Base-by-base conservation (phyloP, 208 protist genomes). In the Leishmania amazonensis region DNA sequence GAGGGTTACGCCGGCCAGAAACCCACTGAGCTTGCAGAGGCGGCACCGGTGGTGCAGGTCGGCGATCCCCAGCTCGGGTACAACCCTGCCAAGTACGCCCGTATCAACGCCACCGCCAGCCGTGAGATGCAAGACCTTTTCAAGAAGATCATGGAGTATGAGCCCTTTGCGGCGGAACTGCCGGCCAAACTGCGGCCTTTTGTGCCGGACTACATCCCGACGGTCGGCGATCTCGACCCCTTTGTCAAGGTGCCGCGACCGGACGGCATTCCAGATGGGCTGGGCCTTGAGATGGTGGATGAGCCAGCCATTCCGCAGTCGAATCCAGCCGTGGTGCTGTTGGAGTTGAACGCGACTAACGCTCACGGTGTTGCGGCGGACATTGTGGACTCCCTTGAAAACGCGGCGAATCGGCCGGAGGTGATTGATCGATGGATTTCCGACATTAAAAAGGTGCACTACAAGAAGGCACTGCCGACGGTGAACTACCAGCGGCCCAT, bases 181-280 rank as follows among this genome's bases (percentile, higher is more conserved):
- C 97, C 98, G 21, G 97, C 98, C 17, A 96, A 97, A 87, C 89
- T 99, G 77, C 93, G 96, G 38, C 98, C 99, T 13, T 99, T 99
- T 89, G 98, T 99, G 78, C 98, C 98, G 7, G 98, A 99, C 73
- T 99, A 99, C 90, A 98, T 99, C 75, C 98, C 99, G 8, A 91
- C 99, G 1, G 92, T 99, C 45, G 99, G 99, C 28, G 98, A 99
- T 70, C 93, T 99, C 65, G 99, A 99, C 84, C 93, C 98, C 0
- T 99, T 99, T 80, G 85, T 99, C 74, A 99, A 99, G 90, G 90
- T 99, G n/a, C 91, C 96, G 28, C 93, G 98, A 8, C 98, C 98
- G 15, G 98, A 99, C 83, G 93, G 88, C 4, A 87, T 93, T 60
- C 91, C 94, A 40, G 95, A 98, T 75, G 95, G 96, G 7, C 86